Evolutionary conservation across 1,284 basidiomycete genomes (phyloP), one percentile per base, ranked within the genome.

Genomic region (Coniferiporia sulphurascens): DNA sequence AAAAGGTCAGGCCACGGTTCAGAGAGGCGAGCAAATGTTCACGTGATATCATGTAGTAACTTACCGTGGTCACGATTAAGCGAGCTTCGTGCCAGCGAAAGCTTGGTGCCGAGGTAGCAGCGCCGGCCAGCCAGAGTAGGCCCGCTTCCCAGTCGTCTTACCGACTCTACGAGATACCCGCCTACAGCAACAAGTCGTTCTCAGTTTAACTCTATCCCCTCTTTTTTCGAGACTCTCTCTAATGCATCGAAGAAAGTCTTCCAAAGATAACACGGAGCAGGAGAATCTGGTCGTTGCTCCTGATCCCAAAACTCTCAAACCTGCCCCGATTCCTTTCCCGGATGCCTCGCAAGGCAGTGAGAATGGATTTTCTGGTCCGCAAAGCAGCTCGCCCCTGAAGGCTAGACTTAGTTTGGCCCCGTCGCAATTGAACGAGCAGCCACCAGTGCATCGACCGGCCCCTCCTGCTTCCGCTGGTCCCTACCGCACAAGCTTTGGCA

Each of bases 331-430:
- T 41, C 35, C 51, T n/a, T 59, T 59, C 21, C 52, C 52, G 9
- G 52, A 54, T 21, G 41, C 12, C 32, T 12, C 17, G 21, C 44
- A 59, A 21, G 52, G 46, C 13, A 35, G 32, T 21, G 56, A 15
- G 56, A 61, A 60, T 55, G 57, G 48, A 43, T 27, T 51, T 46
- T 45, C 61, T 48, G 44, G 50, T 15, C 27, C 59, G 45, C 34
- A 64, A n/a, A 65, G 27, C 27, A 27, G 63, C 36, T 66, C 65
- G 7, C 68, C 67, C 17, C 54, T 71, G 15, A 71, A 72, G 38
- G 66, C 63, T 59, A 76, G 78, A 51, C 71, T 73, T 15, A 72
- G 67, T 21, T 76, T 77, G 0, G 73, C 72, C 13, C 74, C 80
- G 3, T 61, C 72, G 22, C 59, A 41, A 41, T 41, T 64, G 19